Conservation (phyloP, 2,329 filamentous ascomycete species). For the Diplocarpon rosae region DNA sequence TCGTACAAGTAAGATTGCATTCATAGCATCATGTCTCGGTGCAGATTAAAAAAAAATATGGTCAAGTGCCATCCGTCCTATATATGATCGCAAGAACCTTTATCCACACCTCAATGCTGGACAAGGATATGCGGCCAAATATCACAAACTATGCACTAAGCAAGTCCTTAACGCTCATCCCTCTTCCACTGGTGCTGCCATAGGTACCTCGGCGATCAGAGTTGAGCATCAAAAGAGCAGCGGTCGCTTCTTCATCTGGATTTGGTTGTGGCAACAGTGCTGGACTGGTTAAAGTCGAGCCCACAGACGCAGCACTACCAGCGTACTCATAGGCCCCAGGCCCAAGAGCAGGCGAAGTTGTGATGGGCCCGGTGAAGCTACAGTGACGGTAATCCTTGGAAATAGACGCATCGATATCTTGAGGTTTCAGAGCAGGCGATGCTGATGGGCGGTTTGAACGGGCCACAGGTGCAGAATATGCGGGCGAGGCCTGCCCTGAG, state of each 20-base stretch:
- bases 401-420: conserved; percentile 37
- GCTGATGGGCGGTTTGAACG: conserved; percentile 34
- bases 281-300: conserved; percentile 48
- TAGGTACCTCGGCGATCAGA: conserved; percentile 45
- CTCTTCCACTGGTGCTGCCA: conserved; percentile 28
- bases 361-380: conserved; percentile 38
- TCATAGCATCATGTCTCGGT: too few relatives aligned
- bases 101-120: too few relatives aligned
- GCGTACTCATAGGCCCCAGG: conserved; percentile 36
- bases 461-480: conserved; percentile 28
- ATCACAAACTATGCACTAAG: conserved; percentile 34
- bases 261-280: conserved; percentile 45
- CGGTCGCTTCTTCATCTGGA: conserved; percentile 56
- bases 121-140: too few relatives aligned
- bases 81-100: too few relatives aligned
- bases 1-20: too few relatives aligned
- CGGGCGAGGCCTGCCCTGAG: conserved; percentile 39
- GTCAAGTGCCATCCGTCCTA: too few relatives aligned
- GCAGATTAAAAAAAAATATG: too few relatives aligned
- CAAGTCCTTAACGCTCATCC: conserved; percentile 45
- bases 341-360: conserved; percentile 47
- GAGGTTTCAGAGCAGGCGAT: conserved; percentile 40
- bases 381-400: conserved; percentile 39
- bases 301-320: conserved; percentile 28
- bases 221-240: conserved; percentile 80